Evolutionary conservation across 148 eudicot genomes (phyloP).

Genomic region (Limonium bicolor): DNA sequence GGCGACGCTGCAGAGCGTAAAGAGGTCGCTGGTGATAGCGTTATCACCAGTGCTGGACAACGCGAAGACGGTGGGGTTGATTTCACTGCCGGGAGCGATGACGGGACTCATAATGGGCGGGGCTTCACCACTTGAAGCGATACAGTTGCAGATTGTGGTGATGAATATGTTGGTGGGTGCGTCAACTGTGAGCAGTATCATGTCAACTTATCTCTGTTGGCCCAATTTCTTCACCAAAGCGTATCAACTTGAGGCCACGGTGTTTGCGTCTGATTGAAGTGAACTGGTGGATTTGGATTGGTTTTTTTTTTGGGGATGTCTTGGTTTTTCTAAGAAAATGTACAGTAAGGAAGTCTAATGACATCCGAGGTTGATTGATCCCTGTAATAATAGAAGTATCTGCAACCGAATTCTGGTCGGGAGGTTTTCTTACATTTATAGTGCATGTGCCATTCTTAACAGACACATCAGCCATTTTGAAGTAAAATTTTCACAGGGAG

Average conservation of each 20-base stretch:
- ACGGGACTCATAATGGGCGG: constrained; percentile 96
- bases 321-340: too few relatives aligned
- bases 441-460: too few relatives aligned
- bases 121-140: constrained; percentile 83
- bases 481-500: too few relatives aligned
- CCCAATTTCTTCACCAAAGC: constrained; percentile 83
- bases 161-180: constrained; percentile 91
- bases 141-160: constrained; percentile 76
- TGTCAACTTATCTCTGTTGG: constrained; percentile 82
- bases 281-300: too few relatives aligned
- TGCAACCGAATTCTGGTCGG: too few relatives aligned
- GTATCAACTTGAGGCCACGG: constrained; percentile 58
- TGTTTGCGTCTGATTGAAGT: constrained; percentile 51
- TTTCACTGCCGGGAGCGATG: constrained; percentile 95
- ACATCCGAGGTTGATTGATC: too few relatives aligned
- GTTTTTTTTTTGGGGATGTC: too few relatives aligned
- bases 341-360: too few relatives aligned
- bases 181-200: constrained; percentile 67
- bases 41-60: constrained; percentile 85
- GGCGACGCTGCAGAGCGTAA: constrained; percentile 63
- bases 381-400: too few relatives aligned
- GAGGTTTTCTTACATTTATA: too few relatives aligned
- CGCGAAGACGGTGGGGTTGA: constrained; percentile 78
- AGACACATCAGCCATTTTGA: too few relatives aligned
- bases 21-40: constrained; percentile 63